Percentiles rank a stretch among this genome's conserved stretches.
Evolutionary conservation across 345 rosid genomes (phyloP).

Genomic region (Cardiospermum halicacabum): DNA sequence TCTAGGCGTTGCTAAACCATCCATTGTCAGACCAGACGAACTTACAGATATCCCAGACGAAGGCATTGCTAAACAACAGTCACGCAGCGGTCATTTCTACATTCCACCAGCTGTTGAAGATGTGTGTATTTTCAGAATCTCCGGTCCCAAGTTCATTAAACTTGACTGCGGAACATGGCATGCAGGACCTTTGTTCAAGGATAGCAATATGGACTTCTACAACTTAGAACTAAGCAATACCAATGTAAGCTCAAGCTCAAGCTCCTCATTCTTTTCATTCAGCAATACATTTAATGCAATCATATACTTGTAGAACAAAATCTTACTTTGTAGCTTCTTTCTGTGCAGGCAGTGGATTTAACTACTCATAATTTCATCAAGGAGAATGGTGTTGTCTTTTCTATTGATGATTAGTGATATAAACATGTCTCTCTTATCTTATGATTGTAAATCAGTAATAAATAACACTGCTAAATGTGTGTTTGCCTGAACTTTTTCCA

Average conservation of each 20-base stretch:
- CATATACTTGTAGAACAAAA: too few species aligned
- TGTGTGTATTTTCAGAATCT: constrained; percentile 53
- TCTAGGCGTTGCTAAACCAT: constrained; percentile 74
- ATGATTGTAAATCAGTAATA: too few species aligned
- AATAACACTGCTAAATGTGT: too few species aligned
- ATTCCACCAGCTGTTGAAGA: constrained; percentile 55
- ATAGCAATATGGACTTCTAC: constrained; percentile 65
- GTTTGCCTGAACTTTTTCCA: too few species aligned
- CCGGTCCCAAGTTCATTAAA: constrained; percentile 69
- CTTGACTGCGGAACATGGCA: constrained; percentile 82
- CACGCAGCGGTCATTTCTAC: constrained; percentile 56
- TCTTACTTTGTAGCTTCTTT: neutral
- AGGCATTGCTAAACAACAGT: constrained; percentile 19
- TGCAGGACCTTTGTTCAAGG: constrained; percentile 65
- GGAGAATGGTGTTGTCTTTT: constrained; percentile 47
- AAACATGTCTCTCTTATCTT: neutral
- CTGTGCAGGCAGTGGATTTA: constrained; percentile 61
- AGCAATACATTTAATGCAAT: too few species aligned
- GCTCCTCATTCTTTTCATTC: too few species aligned
- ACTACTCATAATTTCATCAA: constrained; percentile 46
- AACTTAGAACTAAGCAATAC: constrained; percentile 78
- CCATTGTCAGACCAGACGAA: constrained; percentile 36
- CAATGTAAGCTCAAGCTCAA: constrained; percentile 64
- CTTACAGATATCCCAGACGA: neutral
- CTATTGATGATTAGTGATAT: constrained; percentile 23